Base-by-base conservation (phyloP, 441 rosid species). In the Populus hybrid region DNA sequence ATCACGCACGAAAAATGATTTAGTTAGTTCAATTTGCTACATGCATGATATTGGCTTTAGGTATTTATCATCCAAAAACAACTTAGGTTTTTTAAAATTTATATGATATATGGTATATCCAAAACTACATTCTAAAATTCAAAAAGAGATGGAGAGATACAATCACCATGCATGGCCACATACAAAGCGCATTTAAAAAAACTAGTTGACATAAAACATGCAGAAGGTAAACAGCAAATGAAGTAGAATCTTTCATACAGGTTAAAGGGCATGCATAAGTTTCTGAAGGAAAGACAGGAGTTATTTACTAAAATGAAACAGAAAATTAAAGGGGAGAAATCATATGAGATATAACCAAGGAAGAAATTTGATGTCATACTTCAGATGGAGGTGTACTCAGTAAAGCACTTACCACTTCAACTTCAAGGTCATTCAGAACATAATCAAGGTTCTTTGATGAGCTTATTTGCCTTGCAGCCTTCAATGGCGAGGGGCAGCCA, bases 391-490 rank as follows among this genome's bases (percentile, higher is more conserved):
- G 11, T 65, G 59, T 70, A 73, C 14, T 73, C 75, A 72, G 63
- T 34, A 24, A 12, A 40, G 76, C 54, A 78, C 89, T 85, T 83
- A 88, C 94, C 84, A 77, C 83, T 80, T 85, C 80, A 81, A 72
- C 72, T 79, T 83, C 85, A 64, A 79, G 67, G 59, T 83, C 88
- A 83, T 84, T 73, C 57, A 76, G 50, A 72, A 63, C 78, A 80
- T 18, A 54, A 72, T 69, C 67, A 65, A 28, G 77, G 30, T 73
- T 82, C 77, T 74, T 78, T 69, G 82, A 83, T 14, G 82, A 78
- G 74, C 74, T 76, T 23, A 63, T 78, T 66, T 63, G 63, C 81
- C 81, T 81, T 61, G 83, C 72, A 73, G 78, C 73, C 50, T 87
- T 87, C 74, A 73, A 42, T 16, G 83, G 79, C 40, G 88, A 79